Evolutionary conservation across 805 yeast species (phyloP).

Genomic region (Millerozyma acaciae): DNA sequence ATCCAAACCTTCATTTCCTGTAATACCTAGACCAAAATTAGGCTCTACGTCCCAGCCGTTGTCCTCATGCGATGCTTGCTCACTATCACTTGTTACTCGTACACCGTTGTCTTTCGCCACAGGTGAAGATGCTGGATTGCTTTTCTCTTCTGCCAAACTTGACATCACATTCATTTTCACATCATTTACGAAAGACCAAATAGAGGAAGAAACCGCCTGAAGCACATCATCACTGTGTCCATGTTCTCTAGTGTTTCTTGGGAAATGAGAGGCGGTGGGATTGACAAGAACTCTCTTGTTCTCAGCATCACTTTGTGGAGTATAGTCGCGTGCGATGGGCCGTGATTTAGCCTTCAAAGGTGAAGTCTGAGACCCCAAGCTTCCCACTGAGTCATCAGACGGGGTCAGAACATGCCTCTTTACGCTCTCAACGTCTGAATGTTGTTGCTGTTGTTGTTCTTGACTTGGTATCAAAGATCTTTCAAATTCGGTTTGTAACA

Average conservation of each 20-base stretch:
- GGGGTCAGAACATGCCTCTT: conserved; percentile 9
- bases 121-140: neutral
- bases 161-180: conserved; percentile 32
- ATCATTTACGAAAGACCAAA: conserved; percentile 43
- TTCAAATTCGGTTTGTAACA: conserved; percentile 64
- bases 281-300: conserved; percentile 7
- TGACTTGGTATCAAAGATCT: conserved; percentile 25
- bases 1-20: neutral
- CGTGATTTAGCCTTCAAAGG: conserved; percentile 24
- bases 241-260: neutral
- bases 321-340: too few relatives aligned
- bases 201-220: conserved; percentile 37
- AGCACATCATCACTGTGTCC: conserved; percentile 31
- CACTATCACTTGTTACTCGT: neutral
- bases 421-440: neutral
- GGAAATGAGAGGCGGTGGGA: neutral
- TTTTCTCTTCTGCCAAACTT: conserved; percentile 18
- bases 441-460: neutral
- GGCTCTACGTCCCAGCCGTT: neutral
- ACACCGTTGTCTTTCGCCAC: neutral
- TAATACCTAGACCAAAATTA: neutral
- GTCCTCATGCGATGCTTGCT: neutral
- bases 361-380: conserved; percentile 19
- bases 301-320: conserved; percentile 6
- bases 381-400: conserved; percentile 26